Percentiles rank a stretch among this genome's conserved stretches.
phyloP scores from a whole-genome alignment of 768 basidiomycete species.

The Scleroderma bovista region DNA sequence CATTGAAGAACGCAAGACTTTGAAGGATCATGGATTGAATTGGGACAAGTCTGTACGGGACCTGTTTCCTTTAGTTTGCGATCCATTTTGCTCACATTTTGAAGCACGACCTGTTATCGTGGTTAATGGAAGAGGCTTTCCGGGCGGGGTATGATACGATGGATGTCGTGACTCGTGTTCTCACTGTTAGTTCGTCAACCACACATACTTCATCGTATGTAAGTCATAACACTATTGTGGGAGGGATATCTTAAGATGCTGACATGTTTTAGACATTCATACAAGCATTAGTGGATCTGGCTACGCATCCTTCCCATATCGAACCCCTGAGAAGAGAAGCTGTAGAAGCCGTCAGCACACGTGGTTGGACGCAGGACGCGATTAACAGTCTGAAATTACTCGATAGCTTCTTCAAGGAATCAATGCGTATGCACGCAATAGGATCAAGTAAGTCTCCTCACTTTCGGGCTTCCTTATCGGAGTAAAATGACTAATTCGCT shows the following conservation, averaged over 20 bases:
- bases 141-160: neutral
- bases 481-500: no score
- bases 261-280: neutral
- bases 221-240: no score
- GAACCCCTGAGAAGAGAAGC: neutral
- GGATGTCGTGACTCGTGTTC: neutral
- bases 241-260: no score
- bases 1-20: neutral
- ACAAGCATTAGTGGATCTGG: neutral
- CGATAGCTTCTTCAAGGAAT: conserved; percentile 32
- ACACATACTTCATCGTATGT: neutral
- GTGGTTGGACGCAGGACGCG: neutral
- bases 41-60: no score
- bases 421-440: conserved; percentile 21
- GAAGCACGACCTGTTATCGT: neutral
- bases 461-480: neutral
- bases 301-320: neutral
- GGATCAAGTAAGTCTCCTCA: conserved; percentile 7
- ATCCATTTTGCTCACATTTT: no score
- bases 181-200: neutral
- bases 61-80: no score
- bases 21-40: neutral
- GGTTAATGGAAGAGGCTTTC: neutral
- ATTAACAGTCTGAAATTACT: conserved; percentile 1
- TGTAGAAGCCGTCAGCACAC: neutral